Percentiles rank a stretch among this genome's conserved stretches.
Evolutionary conservation across 164 flowering plant genomes (phyloP).

Genomic region (Vitis rupestris): DNA sequence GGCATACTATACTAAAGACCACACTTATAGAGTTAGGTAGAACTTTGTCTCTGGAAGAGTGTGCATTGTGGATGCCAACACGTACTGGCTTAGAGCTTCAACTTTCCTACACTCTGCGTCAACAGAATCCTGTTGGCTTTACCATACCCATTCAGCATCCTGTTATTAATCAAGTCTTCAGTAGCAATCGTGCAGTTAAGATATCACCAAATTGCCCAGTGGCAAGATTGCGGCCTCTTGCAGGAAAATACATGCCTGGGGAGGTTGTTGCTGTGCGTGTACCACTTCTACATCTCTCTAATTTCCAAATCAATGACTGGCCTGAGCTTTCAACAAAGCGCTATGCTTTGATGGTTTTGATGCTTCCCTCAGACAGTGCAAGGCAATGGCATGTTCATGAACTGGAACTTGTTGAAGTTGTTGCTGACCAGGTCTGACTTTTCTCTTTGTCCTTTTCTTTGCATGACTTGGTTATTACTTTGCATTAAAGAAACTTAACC

Average conservation of each 20-base stretch:
- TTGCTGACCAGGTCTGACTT: conserved; percentile 75
- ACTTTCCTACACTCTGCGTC: conserved; percentile 73
- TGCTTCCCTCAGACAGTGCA: conserved; percentile 87
- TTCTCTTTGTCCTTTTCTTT: conserved; percentile 1
- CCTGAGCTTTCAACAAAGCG: conserved; percentile 75
- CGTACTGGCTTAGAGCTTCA: conserved; percentile 76
- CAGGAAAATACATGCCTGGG: conserved; percentile 66
- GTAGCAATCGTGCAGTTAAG: conserved; percentile 61
- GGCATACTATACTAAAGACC: conserved; percentile 78
- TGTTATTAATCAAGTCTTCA: conserved; percentile 67
- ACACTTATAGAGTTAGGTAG: conserved; percentile 86
- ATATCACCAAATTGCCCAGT: conserved; percentile 72
- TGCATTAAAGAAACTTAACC: too few relatives aligned
- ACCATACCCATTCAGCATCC: conserved; percentile 82
- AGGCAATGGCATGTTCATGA: conserved; percentile 89
- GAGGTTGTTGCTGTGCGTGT: conserved; percentile 91
- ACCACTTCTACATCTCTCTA: conserved; percentile 75
- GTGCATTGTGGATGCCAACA: conserved; percentile 93
- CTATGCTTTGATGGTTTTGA: conserved; percentile 86
- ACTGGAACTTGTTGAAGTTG: conserved; percentile 89
- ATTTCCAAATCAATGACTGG: conserved; percentile 78
- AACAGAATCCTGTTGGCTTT: conserved; percentile 62
- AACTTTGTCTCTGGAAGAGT: conserved; percentile 78
- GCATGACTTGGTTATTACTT: background rate
- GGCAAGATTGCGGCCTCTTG: conserved; percentile 58